Evolutionary conservation across 2,329 filamentous ascomycete species (phyloP), one percentile per base, ranked within the genome.

Genomic region (Fusarium nelsonii): DNA sequence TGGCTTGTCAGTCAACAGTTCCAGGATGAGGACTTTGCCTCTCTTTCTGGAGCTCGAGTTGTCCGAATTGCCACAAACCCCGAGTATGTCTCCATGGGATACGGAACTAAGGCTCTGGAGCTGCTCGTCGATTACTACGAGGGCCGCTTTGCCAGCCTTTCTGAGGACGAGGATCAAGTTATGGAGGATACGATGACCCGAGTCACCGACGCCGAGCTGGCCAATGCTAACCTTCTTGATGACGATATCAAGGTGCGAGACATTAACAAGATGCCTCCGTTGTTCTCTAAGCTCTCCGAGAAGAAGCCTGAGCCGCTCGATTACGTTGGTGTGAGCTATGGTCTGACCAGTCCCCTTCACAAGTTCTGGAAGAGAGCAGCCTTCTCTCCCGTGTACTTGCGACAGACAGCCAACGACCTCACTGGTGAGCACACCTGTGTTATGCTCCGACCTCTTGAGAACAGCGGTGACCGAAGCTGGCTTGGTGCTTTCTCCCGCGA

Each of bases 1-100:
- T 99, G 96, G 96, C 87, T 98, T 33, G 92, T 99, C 67, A 97
- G 93, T 78, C 94, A 98, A 78, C 96, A 99, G 78, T 99, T 97
- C 83, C 96, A 98, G 77, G 96, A 99, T 74, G 93, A 97, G 70
- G 94, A 97, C 70, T 99, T 99, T 77, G 96, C 95, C 14, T 91
- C 92, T 40, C 85, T 99, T 1, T 98, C 95, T 15, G 97, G 96
- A 58, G 96, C 95, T 34, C 89, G 96, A 65, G 84, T 99, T 46
- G 95, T 99, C 16, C 90, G 96, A 49, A 98, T 99, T 74, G 96
- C 97, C 20, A 97, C 96, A 1, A 97, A 97, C 77, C 96, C 97
- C 0, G 94, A 98, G 71, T 97, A 97, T 73, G 85, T 91, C 53
- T 88, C 87, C 46, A 97, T 97, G 93, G 96, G 97, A 26, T 99